These are phyloP conservation scores for Lipomyces sp. DNA, from an alignment of 805 yeast genomes.

Conservation along the genomic window DNA sequence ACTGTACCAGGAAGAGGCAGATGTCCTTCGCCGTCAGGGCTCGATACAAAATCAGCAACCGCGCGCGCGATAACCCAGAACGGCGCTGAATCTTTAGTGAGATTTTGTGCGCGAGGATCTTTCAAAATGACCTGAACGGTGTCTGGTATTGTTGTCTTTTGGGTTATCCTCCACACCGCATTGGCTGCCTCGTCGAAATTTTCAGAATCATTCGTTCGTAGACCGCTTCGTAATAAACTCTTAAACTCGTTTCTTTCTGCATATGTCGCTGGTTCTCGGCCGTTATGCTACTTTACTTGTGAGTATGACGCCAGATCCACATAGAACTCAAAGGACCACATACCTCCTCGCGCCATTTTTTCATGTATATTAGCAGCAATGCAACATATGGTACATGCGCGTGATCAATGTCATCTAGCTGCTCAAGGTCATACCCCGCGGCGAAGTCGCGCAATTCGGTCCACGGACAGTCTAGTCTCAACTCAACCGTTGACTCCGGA, in stretches of 20 bases:
- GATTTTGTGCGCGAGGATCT: conserved; percentile 18
- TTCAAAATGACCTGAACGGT: conserved; percentile 17
- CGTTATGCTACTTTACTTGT: conserved; percentile 26
- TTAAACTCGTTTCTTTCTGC: conserved; percentile 43
- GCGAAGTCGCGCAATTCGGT: conserved; percentile 52
- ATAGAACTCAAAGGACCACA: too few relatives aligned
- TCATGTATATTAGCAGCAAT: conserved; percentile 54
- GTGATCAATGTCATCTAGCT: conserved; percentile 43
- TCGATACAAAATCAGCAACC: conserved; percentile 47
- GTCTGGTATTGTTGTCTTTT: conserved; percentile 36
- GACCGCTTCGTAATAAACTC: conserved; percentile 42
- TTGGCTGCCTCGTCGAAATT: conserved; percentile 54
- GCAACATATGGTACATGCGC: conserved; percentile 71
- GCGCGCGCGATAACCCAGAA: conserved; percentile 68
- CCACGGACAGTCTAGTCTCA: conserved; percentile 73
- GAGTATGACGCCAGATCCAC: too few relatives aligned
- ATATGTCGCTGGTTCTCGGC: conserved; percentile 37
- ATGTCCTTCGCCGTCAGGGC: conserved; percentile 33
- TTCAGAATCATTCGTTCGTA: conserved; percentile 42
- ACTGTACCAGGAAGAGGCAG: conserved; percentile 72
- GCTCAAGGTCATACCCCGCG: conserved; percentile 49
- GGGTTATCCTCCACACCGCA: conserved; percentile 46
- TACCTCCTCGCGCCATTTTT: conserved; percentile 39
- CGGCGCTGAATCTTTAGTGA: neutral
- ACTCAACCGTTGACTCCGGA: conserved; percentile 57